Base-by-base conservation (phyloP, 176 grass and related monocot species). In the Oryza coarctata region DNA sequence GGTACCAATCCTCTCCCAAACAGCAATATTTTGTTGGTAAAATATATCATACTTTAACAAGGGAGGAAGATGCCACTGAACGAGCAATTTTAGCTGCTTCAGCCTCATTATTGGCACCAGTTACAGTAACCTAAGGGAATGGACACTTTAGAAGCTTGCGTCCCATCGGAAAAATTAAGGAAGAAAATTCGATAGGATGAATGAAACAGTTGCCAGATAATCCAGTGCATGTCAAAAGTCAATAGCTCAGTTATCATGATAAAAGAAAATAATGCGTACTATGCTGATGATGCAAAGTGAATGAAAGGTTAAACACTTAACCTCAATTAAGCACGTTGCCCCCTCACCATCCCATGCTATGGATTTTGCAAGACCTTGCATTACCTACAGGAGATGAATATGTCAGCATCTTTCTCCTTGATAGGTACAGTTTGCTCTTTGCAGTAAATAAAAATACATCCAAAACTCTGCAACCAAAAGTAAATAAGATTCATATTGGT, bases 341-440 rank as follows among this genome's bases (percentile, higher is more conserved):
- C 95, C 95, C 82, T 98, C 95, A 75, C 95, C 95, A 86, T 98
- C 95, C 90, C 92, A 98, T 84, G 95, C 92, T 83, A 95, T 90
- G 7, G 95, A 98, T 86, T 98, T 98, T 44, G 95, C 92, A 78
- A 98, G 95, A 80, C 92, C 90, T 95, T 98, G 95, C 95, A 98
- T 94, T 77, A 98, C 95, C 95, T 98, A 68, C 72, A 85, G 27
- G 64, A 78, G 39, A 68, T 15, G 30, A 75, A 41, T 81, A 85
- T 33, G 22, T 87, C 47, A 82, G 61, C 22, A 86, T 71, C 67
- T 61, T 44, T 73, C 33, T 18, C 31, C 35, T 57, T 66, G 67
- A 52, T 17, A 82, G 12, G 12, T 30, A 47, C 4, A 76, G n/a
- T 23, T 44, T 65, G 17, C 3, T 35, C n/a, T n/a, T n/a, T n/a